These are phyloP conservation scores for Vitis riparia DNA, from an alignment of 164 flowering plant genomes.

Conservation along the genomic window DNA sequence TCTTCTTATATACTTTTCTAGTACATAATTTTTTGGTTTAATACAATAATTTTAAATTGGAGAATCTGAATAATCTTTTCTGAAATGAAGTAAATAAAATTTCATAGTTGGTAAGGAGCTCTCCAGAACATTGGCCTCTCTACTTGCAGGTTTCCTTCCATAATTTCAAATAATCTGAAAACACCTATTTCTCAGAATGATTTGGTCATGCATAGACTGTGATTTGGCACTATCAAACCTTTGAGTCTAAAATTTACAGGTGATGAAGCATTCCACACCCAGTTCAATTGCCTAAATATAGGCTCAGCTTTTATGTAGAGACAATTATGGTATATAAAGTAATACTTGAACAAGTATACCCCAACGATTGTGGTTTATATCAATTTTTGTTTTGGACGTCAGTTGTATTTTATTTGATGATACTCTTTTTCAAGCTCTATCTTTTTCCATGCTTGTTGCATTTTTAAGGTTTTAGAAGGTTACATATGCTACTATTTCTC, in stretches of 20 bases:
- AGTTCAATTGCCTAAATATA: not conserved
- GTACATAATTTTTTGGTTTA: too few species aligned
- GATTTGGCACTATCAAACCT: too few species aligned
- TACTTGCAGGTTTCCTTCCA: too few species aligned
- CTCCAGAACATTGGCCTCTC: too few species aligned
- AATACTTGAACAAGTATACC: not conserved
- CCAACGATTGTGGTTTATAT: not conserved
- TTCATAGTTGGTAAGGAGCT: too few species aligned
- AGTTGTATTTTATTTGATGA: not conserved
- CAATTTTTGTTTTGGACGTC: not conserved
- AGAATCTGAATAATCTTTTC: too few species aligned
- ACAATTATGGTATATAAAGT: not conserved
- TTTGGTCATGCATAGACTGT: not conserved
- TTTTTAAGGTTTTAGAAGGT: not conserved
- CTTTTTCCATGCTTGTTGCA: not conserved
- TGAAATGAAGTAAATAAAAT: too few species aligned
- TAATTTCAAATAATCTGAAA: too few species aligned
- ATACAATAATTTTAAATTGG: too few species aligned
- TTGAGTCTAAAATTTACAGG: not conserved
- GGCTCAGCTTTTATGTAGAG: not conserved
- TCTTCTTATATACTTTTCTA: too few species aligned
- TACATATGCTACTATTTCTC: slow-evolving; percentile 8
- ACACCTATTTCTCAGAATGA: too few species aligned
- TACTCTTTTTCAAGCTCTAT: not conserved
- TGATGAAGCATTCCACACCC: not conserved